A percentile compares a stretch with the other conserved stretches of the same genome.
phyloP scores from a whole-genome alignment of 2,329 filamentous ascomycete genomes.

The Talaromyces sp. region DNA sequence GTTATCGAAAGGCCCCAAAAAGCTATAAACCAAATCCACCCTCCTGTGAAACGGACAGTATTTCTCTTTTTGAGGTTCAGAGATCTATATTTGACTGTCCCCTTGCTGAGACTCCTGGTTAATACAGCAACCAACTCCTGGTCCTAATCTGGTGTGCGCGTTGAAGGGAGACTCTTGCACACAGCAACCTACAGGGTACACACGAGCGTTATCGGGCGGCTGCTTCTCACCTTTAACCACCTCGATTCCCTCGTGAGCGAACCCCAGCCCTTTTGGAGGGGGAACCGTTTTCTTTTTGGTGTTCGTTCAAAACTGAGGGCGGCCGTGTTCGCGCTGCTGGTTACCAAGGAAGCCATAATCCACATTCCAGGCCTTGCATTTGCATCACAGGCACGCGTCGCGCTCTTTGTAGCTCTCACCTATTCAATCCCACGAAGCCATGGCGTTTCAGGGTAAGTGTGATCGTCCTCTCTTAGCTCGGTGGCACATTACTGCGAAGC shows the following conservation, averaged over 20 bases:
- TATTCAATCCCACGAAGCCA: conserved; percentile 30
- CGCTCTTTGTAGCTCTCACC: conserved; percentile 25
- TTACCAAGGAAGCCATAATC: conserved; percentile 39
- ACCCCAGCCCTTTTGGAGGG: conserved; percentile 17
- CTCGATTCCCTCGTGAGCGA: conserved; percentile 18
- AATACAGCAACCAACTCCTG: conserved; percentile 17
- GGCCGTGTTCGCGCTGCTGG: conserved; percentile 29
- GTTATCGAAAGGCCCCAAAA: conserved; percentile 11
- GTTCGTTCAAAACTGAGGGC: conserved; percentile 19
- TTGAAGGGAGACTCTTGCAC: conserved; percentile 20
- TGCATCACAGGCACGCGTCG: conserved; percentile 37
- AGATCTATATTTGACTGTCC: conserved; percentile 16
- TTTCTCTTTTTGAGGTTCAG: conserved; percentile 15
- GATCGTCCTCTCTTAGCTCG: conserved; percentile 28
- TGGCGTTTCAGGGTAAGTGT: conserved; percentile 40
- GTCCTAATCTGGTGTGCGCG: conserved; percentile 20
- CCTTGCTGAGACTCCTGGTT: conserved; percentile 21
- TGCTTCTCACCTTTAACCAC: conserved; percentile 13
- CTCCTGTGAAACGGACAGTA: conserved; percentile 16
- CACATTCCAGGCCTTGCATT: conserved; percentile 44
- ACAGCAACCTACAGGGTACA: conserved; percentile 9
- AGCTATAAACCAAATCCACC: conserved; percentile 23
- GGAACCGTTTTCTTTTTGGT: not conserved
- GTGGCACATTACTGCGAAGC: conserved; percentile 28
- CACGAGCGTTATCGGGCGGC: conserved; percentile 16